Percentiles rank a stretch among this genome's conserved stretches.
Evolutionary conservation across 2,329 filamentous ascomycete genomes (phyloP).

Genomic region (Peltaster fructicola): DNA sequence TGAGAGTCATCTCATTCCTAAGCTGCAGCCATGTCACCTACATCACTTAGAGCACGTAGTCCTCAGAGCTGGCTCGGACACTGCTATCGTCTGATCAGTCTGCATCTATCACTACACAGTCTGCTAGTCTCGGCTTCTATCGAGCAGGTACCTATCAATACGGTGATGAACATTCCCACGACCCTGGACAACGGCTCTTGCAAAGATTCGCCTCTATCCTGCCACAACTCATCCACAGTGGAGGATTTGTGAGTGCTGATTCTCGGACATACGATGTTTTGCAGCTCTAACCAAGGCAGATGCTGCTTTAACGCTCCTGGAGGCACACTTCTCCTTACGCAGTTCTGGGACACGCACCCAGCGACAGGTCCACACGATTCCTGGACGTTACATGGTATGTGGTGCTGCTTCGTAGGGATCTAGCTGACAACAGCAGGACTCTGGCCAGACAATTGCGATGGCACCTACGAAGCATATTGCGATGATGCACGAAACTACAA

Average conservation of each 20-base stretch:
- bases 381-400: slow-evolving; percentile 61
- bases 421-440: not conserved
- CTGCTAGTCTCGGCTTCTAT: too few species aligned
- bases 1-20: slow-evolving; percentile 1
- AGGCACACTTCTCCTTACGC: slow-evolving; percentile 54
- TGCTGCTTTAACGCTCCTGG: slow-evolving; percentile 62
- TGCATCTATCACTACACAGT: too few species aligned
- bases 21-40: not conserved
- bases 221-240: slow-evolving; percentile 49
- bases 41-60: too few species aligned
- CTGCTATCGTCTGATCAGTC: slow-evolving; percentile 4
- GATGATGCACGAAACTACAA: slow-evolving; percentile 43
- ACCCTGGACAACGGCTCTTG: slow-evolving; percentile 12
- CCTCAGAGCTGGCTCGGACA: slow-evolving; percentile 6
- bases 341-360: slow-evolving; percentile 59
- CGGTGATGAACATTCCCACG: slow-evolving; percentile 3
- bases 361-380: slow-evolving; percentile 46
- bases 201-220: slow-evolving; percentile 36
- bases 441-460: slow-evolving; percentile 43
- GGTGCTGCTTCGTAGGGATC: slow-evolving; percentile 14
- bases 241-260: too few species aligned
- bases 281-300: too few species aligned
- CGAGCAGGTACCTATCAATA: too few species aligned
- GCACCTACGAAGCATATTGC: slow-evolving; percentile 49
- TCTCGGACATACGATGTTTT: too few species aligned